phyloP scores from a whole-genome alignment of 2,329 filamentous ascomycete genomes.

The Phialophora expanda region DNA sequence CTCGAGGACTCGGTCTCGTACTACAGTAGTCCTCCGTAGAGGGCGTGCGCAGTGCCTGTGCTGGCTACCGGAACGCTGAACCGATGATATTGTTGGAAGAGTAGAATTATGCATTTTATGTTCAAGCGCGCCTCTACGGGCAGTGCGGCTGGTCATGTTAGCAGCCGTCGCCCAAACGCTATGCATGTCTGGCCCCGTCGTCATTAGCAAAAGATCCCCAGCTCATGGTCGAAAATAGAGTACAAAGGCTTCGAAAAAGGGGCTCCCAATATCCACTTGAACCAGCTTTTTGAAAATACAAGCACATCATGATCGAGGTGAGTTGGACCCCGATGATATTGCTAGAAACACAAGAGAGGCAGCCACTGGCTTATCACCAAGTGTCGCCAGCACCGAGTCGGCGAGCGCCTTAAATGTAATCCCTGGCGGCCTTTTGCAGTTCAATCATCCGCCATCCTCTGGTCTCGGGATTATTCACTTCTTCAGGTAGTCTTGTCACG shows the following conservation, averaged over 20 bases:
- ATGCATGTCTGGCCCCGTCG: constrained; percentile 7
- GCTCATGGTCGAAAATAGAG: constrained; percentile 5
- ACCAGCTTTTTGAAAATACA: constrained; percentile 19
- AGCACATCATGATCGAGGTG: constrained; percentile 21
- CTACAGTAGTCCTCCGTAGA: neutral
- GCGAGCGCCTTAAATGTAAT: constrained; percentile 67
- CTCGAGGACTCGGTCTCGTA: neutral
- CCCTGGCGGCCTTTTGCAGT: constrained; percentile 95
- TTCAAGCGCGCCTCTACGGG: constrained; percentile 1
- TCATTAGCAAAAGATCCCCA: neutral
- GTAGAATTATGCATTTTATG: constrained; percentile 34
- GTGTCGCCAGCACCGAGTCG: neutral
- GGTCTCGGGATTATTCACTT: constrained; percentile 96
- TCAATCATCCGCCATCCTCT: constrained; percentile 97
- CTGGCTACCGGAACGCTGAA: neutral
- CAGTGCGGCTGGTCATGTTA: constrained; percentile 38
- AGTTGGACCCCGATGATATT: constrained; percentile 13
- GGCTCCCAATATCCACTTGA: constrained; percentile 7
- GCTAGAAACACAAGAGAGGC: neutral
- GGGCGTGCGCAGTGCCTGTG: too few species aligned
- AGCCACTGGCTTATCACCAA: constrained; percentile 5
- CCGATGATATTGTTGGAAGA: constrained; percentile 13
- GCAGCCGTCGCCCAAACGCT: constrained; percentile 30
- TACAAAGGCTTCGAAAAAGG: constrained; percentile 20
- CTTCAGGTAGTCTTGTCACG: constrained; percentile 89